A percentile compares a stretch with the other conserved stretches of the same genome.
Conservation (phyloP, 1,139 yeast genomes). For the Diutina pseudorugosa region DNA sequence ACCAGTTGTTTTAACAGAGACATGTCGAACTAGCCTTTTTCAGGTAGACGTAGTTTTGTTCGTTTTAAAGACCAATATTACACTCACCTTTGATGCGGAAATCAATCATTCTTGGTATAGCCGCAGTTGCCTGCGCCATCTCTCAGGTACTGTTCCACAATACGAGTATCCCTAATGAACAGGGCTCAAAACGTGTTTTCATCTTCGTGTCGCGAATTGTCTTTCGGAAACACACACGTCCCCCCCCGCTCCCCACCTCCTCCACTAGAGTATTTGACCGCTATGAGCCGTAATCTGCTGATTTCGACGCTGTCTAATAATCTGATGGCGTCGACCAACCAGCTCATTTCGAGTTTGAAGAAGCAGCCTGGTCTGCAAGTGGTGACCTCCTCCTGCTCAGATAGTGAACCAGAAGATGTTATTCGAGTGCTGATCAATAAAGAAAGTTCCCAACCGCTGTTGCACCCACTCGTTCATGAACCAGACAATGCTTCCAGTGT, state of each 20-base stretch:
- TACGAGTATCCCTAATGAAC: background rate
- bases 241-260: background rate
- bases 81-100: too few species aligned
- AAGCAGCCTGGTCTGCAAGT: background rate
- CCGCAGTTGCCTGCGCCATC: background rate
- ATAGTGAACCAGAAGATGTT: background rate
- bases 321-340: background rate
- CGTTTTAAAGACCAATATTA: too few species aligned
- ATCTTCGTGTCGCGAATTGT: background rate
- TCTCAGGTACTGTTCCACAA: background rate
- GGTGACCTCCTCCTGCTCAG: background rate
- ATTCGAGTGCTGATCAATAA: constrained; percentile 3
- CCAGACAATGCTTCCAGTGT: background rate
- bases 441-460: background rate
- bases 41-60: too few species aligned
- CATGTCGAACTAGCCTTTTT: too few species aligned
- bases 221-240: background rate
- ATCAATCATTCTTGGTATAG: too few species aligned
- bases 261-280: background rate
- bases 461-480: background rate
- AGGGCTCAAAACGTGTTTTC: background rate
- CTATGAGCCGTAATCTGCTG: background rate
- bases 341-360: background rate
- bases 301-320: background rate
- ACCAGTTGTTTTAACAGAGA: background rate